These are phyloP conservation scores for Rhizoclosmatium sp. DNA, from an alignment of 192 early-diverging fungal species.

Conservation along the genomic window DNA sequence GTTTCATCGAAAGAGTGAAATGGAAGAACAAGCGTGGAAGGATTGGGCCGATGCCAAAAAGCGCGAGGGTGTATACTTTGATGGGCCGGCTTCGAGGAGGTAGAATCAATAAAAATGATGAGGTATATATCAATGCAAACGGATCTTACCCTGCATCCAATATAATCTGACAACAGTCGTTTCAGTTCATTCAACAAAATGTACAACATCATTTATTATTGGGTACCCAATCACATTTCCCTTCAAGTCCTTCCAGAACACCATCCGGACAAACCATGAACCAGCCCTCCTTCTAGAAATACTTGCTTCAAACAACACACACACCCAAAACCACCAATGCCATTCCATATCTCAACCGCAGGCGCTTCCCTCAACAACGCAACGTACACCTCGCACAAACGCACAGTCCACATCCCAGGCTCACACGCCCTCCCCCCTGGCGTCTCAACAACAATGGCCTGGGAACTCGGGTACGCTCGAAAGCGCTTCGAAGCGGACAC, in stretches of 20 bases:
- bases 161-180: no score
- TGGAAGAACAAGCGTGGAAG: slow-evolving; percentile 1
- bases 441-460: slow-evolving; percentile 15
- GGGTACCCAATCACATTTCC: no score
- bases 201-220: no score
- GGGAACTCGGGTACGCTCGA: slow-evolving; percentile 35
- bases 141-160: no score
- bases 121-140: no score
- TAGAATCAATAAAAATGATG: no score
- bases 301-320: neutral
- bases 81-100: neutral
- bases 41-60: slow-evolving; percentile 7
- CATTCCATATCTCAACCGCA: neutral
- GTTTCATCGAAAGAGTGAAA: neutral
- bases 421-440: slow-evolving; percentile 35
- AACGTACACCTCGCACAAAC: slow-evolving; percentile 11
- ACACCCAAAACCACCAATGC: neutral
- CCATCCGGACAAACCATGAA: neutral
- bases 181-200: no score
- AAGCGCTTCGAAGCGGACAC: slow-evolving; percentile 2
- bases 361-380: neutral
- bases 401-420: slow-evolving; percentile 35
- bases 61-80: slow-evolving; percentile 3
- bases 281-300: neutral
- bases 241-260: neutral